phyloP scores from a whole-genome alignment of 2,329 filamentous ascomycete species.

The Alternaria incomplexa region DNA sequence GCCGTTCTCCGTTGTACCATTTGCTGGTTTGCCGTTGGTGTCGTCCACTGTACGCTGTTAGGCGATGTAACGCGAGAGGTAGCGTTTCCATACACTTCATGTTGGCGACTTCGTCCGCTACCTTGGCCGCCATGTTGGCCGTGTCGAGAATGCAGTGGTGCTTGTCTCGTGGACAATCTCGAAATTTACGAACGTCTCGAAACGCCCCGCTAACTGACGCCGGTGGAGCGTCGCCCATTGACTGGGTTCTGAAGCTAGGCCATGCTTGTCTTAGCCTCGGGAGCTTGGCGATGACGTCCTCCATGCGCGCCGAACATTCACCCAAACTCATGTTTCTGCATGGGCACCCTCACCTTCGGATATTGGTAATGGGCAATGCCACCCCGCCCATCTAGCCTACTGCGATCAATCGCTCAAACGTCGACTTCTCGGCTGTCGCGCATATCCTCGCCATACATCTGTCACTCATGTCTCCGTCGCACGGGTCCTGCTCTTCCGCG shows the following conservation, averaged over 20 bases:
- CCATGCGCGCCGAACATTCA: constrained; percentile 16
- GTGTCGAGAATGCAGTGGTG: constrained; percentile 3
- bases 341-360: neutral
- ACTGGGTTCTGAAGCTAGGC: constrained; percentile 17
- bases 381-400: constrained; percentile 23
- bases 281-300: constrained; percentile 35
- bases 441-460: constrained; percentile 16
- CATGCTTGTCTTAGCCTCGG: constrained; percentile 4
- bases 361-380: constrained; percentile 35
- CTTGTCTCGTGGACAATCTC: constrained; percentile 8
- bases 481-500: constrained; percentile 11
- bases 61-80: neutral
- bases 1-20: constrained; percentile 37
- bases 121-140: constrained; percentile 47
- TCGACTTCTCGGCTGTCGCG: neutral
- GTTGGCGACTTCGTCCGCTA: constrained; percentile 46
- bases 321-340: constrained; percentile 1
- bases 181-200: constrained; percentile 22
- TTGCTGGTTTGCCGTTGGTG: constrained; percentile 37
- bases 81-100: constrained; percentile 42
- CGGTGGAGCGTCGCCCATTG: constrained; percentile 11
- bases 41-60: constrained; percentile 44
- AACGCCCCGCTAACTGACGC: constrained; percentile 15
- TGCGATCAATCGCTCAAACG: constrained; percentile 17
- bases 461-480: constrained; percentile 24